phyloP scores from a whole-genome alignment of 1,284 basidiomycete species.

The Ganoderma sinense region DNA sequence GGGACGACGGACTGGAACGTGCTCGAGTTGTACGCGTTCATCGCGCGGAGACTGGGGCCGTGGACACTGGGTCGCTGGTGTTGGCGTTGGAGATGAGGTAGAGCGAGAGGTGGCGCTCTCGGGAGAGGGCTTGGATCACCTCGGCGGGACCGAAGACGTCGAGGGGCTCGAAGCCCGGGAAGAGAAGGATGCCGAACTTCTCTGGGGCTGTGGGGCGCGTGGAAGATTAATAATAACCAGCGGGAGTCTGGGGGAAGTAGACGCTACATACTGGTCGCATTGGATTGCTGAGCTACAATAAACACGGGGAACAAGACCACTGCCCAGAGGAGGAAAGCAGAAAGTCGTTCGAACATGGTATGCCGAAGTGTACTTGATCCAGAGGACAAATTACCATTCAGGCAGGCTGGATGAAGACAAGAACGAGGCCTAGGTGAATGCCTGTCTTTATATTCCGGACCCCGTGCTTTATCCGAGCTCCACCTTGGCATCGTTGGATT shows the following conservation, averaged over 20 bases:
- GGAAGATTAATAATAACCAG: background rate
- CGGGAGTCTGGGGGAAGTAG: background rate
- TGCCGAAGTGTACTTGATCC: background rate
- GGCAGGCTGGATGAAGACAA: background rate
- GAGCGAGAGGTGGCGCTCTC: background rate
- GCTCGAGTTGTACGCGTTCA: constrained; percentile 10
- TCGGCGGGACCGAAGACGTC: constrained; percentile 12
- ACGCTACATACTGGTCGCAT: background rate
- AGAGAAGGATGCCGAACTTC: constrained; percentile 9
- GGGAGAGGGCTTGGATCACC: constrained; percentile 1
- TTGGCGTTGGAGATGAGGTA: constrained; percentile 3
- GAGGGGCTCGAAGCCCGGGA: constrained; percentile 5
- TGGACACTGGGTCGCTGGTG: background rate
- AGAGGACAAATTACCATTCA: background rate
- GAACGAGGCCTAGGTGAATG: background rate
- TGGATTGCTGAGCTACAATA: background rate
- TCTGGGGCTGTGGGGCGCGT: constrained; percentile 1
- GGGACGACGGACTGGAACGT: constrained; percentile 5
- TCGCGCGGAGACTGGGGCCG: background rate
- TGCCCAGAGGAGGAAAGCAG: background rate
- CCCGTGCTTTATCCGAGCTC: background rate
- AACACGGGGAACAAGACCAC: background rate
- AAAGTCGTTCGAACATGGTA: background rate
- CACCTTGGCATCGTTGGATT: background rate
- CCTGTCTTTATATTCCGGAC: background rate